A percentile compares a stretch with the other conserved stretches of the same genome.
Evolutionary conservation across 345 rosid genomes (phyloP).

Genomic region (Melaleuca alternifolia): DNA sequence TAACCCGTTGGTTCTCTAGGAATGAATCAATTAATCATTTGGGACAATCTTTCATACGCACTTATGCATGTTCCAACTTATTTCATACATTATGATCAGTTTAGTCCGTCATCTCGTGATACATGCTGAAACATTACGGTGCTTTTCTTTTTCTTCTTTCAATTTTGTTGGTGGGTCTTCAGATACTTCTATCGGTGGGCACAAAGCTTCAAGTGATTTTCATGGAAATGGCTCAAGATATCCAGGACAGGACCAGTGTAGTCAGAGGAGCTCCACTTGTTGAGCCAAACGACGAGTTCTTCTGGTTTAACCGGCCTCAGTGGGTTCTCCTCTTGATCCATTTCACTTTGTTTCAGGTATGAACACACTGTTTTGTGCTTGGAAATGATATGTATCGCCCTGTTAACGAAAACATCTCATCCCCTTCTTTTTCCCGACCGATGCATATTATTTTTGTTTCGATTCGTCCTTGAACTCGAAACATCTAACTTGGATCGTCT

Average conservation of each 20-base stretch:
- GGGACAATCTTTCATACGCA: not conserved
- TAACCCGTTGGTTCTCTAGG: not conserved
- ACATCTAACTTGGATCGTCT: not conserved
- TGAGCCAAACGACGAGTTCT: conserved; percentile 42
- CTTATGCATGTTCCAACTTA: not conserved
- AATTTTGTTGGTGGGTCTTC: not conserved
- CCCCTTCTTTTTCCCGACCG: not conserved
- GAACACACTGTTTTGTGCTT: not conserved
- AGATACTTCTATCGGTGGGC: conserved; percentile 47
- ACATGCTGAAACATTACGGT: not conserved
- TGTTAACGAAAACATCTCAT: not conserved
- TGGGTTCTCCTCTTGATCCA: conserved; percentile 41
- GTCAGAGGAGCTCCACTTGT: conserved; percentile 45
- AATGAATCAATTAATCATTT: not conserved
- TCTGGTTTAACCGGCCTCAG: conserved; percentile 51
- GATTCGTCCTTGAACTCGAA: not conserved
- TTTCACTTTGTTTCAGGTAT: conserved; percentile 35
- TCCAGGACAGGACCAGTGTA: conserved; percentile 22
- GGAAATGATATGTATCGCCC: not conserved
- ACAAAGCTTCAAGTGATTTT: conserved; percentile 46
- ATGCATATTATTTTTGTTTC: not conserved
- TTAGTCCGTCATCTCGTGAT: not conserved
- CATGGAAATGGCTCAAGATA: conserved; percentile 46
- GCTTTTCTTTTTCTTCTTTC: not conserved
- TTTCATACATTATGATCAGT: not conserved